Conservation (phyloP, 306 rosid genomes). For the Abrus precatorius region DNA sequence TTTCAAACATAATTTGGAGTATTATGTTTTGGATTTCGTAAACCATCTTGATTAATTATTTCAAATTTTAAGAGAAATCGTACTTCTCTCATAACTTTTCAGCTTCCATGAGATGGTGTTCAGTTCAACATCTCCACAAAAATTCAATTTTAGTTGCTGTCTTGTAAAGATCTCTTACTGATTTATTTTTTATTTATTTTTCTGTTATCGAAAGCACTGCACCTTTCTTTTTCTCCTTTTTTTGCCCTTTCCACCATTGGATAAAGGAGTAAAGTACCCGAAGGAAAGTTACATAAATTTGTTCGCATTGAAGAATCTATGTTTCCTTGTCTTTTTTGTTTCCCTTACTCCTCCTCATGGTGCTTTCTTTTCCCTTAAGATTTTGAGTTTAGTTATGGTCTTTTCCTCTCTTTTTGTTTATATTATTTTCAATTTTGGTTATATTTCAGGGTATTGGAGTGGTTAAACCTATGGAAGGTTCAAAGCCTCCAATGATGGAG, state of each 20-base stretch:
- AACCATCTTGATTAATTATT: constrained; percentile 52
- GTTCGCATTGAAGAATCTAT: constrained; percentile 45
- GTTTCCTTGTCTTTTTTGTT: constrained; percentile 48
- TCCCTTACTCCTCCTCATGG: constrained; percentile 31
- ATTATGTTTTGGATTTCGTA: constrained; percentile 37
- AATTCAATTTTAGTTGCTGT: constrained; percentile 57
- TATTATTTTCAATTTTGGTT: constrained; percentile 38
- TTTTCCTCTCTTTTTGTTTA: constrained; percentile 36
- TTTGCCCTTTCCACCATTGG: constrained; percentile 53
- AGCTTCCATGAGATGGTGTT: constrained; percentile 40
- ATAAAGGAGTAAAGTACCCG: constrained; percentile 54
- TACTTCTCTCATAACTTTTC: constrained; percentile 50
- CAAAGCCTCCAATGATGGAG: constrained; percentile 60
- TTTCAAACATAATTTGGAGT: constrained; percentile 52
- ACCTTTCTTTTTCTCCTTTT: constrained; percentile 56
- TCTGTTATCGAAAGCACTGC: constrained; percentile 61
- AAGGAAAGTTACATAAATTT: constrained; percentile 43
- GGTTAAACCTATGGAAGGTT: constrained; percentile 71
- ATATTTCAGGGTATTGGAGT: constrained; percentile 56
- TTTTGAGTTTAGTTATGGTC: constrained; percentile 41
- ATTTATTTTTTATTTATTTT: neutral
- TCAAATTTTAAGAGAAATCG: constrained; percentile 39
- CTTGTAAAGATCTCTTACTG: constrained; percentile 58
- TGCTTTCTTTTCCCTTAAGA: constrained; percentile 13
- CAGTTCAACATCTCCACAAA: constrained; percentile 52